A percentile compares a stretch with the other conserved stretches of the same genome.
phyloP scores from a whole-genome alignment of 768 basidiomycete species.

The Boletus bicolor region DNA sequence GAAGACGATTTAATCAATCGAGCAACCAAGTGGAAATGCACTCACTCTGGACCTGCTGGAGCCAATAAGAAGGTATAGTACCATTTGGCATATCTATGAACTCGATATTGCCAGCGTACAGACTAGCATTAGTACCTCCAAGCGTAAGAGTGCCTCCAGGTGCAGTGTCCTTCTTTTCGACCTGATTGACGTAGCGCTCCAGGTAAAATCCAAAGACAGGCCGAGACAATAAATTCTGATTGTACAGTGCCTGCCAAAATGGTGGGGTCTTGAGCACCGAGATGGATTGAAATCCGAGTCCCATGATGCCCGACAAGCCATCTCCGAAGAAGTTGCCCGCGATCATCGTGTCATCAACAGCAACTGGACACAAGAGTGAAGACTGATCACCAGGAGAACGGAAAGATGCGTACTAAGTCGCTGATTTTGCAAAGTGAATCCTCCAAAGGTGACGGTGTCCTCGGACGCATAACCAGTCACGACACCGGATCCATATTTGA shows the following conservation, averaged over 20 bases:
- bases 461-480: constrained; percentile 50
- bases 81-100: constrained; percentile 46
- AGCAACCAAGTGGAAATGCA: neutral
- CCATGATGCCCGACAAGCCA: constrained; percentile 66
- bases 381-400: neutral
- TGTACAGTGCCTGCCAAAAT: constrained; percentile 58
- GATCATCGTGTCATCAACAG: constrained; percentile 47
- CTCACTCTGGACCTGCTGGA: constrained; percentile 50
- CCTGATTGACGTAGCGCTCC: constrained; percentile 44
- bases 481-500: constrained; percentile 67
- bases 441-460: constrained; percentile 65
- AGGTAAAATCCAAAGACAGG: constrained; percentile 65
- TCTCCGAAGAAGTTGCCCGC: rapidly evolving
- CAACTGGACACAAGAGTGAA: constrained; percentile 38
- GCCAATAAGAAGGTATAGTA: constrained; percentile 49
- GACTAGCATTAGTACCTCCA: constrained; percentile 53
- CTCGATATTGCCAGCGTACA: constrained; percentile 67
- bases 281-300: constrained; percentile 62
- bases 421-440: constrained; percentile 55
- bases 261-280: constrained; percentile 51
- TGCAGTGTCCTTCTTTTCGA: constrained; percentile 32
- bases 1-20: neutral
- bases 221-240: constrained; percentile 37
- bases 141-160: constrained; percentile 69
- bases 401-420: constrained; percentile 42